Evolutionary conservation across 140 eudicot genomes (phyloP), one percentile per base, ranked within the genome.

Genomic region (Bidens hawaiensis): DNA sequence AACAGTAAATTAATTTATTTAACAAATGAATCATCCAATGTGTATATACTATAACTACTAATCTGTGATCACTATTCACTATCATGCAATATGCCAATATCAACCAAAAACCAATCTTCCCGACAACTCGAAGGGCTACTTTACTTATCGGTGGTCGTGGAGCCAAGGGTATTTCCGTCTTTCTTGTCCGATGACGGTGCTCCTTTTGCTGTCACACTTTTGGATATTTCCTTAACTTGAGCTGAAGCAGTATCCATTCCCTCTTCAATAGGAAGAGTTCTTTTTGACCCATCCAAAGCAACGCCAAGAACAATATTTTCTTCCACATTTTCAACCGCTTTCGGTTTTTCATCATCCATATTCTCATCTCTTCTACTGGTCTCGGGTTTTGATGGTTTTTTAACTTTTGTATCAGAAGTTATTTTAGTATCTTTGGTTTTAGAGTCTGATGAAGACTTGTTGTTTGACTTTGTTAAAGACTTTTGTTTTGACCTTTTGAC

Each of bases 251-350:
- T 28, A 41, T 46, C 79, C 64, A 74, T 62, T 43, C 58, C 86
- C 43, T 84, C 94, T 65, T 89, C 97, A 59, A 89, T 85, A 12
- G 95, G 95, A 45, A 89, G 88, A 22, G 93, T 89, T 72, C 95
- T 83, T 71, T 89, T 89, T 16, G 95, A 89, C 4, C 97, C 97
- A 71, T 85, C 95, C 64, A 89, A 74, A 33, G 97, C 97, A 65
- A 89, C 97, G 28, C 94, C 97, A 21, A 88, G 88, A 48, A 89
- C 88, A 26, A 89, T 82, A 54, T 85, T 89, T 66, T 89, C 97
- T 74, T 85, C 95, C 71, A 83, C 60, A 45, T 31, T 64, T 30
- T 47, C 81, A 5, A 33, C 27, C 28, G 45, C 62, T 56, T 72
- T 79, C 15, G 5, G 17, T 40, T 40, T 40, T 40, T 49, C 57